Conservation (phyloP, 306 rosid genomes). For the Sicyos edulis region DNA sequence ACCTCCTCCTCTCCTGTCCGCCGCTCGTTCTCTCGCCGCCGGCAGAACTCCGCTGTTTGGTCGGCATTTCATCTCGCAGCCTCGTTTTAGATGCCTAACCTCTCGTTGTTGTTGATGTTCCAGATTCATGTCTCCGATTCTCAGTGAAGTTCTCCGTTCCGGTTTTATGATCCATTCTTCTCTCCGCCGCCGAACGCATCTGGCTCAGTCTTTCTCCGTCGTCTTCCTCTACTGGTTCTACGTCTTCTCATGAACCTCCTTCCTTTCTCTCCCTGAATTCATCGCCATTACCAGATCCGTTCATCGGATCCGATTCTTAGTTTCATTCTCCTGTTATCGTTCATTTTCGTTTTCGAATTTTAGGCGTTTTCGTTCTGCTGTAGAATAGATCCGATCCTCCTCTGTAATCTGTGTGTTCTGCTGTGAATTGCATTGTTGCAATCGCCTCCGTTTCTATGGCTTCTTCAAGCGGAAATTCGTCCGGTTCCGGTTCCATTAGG, state of each 20-base stretch:
- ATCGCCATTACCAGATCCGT: not conserved
- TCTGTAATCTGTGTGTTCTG: conserved; percentile 22
- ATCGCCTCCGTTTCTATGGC: conserved; percentile 40
- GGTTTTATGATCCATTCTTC: conserved; percentile 79
- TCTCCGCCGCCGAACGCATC: conserved; percentile 71
- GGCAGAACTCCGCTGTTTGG: not conserved
- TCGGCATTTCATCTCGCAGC: not conserved
- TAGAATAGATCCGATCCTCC: not conserved
- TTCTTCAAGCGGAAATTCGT: conserved; percentile 61
- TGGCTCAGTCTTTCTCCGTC: conserved; percentile 90
- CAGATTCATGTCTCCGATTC: conserved; percentile 85
- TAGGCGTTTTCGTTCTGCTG: not conserved
- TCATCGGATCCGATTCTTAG: not conserved
- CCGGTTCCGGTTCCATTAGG: conserved; percentile 30
- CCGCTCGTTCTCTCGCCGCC: not conserved
- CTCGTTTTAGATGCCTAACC: conserved; percentile 10
- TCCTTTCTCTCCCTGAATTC: not conserved
- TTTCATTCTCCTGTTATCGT: not conserved
- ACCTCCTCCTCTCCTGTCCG: conserved; percentile 30
- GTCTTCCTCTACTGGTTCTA: conserved; percentile 92
- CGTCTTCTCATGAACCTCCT: conserved; percentile 54
- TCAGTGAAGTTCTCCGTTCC: conserved; percentile 86
- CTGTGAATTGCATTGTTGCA: not conserved
- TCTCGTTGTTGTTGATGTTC: conserved; percentile 42
- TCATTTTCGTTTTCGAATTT: not conserved